phyloP scores from a whole-genome alignment of 768 basidiomycete genomes.

The Suillus paluster region DNA sequence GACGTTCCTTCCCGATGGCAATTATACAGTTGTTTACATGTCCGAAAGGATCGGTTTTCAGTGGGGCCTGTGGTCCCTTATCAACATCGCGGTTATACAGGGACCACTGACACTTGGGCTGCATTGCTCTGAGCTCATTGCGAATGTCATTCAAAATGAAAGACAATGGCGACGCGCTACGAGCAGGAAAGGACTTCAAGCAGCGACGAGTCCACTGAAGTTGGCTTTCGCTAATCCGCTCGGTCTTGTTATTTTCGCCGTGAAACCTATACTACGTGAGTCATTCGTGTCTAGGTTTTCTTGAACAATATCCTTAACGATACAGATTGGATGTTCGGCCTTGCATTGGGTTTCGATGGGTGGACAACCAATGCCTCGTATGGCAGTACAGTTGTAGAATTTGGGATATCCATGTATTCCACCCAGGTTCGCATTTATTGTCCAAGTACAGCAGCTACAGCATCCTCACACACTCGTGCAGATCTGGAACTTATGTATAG shows the following conservation, averaged over 20 bases:
- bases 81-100: too few relatives aligned
- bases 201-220: conserved; percentile 25
- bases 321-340: conserved; percentile 39
- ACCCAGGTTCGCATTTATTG: conserved; percentile 13
- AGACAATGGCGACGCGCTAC: conserved; percentile 29
- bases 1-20: too few relatives aligned
- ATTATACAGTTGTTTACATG: too few relatives aligned
- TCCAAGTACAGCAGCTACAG: background rate
- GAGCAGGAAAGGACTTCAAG: conserved; percentile 16
- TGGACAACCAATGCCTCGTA: too few relatives aligned
- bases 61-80: too few relatives aligned
- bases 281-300: background rate
- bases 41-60: too few relatives aligned
- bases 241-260: conserved; percentile 18
- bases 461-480: conserved; percentile 6
- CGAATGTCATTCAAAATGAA: conserved; percentile 34
- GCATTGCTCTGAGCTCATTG: conserved; percentile 33
- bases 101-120: conserved; percentile 33
- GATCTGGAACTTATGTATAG: conserved; percentile 32
- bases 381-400: too few relatives aligned
- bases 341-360: too few relatives aligned
- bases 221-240: conserved; percentile 23
- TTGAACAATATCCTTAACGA: background rate
- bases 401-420: too few relatives aligned
- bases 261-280: conserved; percentile 34